Conservation (phyloP, 768 basidiomycete genomes). For the Brasilioporus rufonigricans region DNA sequence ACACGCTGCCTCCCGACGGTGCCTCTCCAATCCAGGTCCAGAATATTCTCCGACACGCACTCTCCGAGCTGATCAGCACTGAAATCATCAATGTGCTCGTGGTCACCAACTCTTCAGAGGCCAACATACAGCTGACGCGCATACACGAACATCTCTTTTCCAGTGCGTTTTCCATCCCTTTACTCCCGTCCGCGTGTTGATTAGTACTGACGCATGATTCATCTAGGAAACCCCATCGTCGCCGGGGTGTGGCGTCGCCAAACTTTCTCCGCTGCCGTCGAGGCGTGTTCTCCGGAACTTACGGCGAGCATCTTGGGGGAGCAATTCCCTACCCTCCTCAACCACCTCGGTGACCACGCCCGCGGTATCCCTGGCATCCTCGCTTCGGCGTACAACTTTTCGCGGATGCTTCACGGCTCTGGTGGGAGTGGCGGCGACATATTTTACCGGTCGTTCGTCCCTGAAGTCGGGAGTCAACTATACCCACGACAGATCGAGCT, state of each 20-base stretch:
- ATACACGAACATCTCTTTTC: slow-evolving; percentile 89
- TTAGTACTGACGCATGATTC: not conserved
- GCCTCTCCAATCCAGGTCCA: slow-evolving; percentile 71
- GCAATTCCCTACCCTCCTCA: slow-evolving; percentile 64
- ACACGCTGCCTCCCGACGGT: slow-evolving; percentile 38
- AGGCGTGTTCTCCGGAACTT: slow-evolving; percentile 71
- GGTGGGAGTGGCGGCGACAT: slow-evolving; percentile 52
- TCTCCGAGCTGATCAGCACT: slow-evolving; percentile 70
- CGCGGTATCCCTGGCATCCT: slow-evolving; percentile 56
- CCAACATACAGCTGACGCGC: slow-evolving; percentile 79
- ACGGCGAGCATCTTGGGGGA: slow-evolving; percentile 64
- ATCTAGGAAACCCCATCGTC: slow-evolving; percentile 78
- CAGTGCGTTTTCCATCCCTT: slow-evolving; percentile 46
- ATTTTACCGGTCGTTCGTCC: slow-evolving; percentile 85
- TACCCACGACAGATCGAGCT: slow-evolving; percentile 80
- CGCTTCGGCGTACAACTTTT: slow-evolving; percentile 74
- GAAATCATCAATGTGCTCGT: slow-evolving; percentile 84
- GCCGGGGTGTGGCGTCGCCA: slow-evolving; percentile 75
- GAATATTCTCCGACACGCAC: slow-evolving; percentile 75
- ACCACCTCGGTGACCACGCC: slow-evolving; percentile 43
- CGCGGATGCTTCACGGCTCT: slow-evolving; percentile 82
- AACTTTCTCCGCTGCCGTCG: slow-evolving; percentile 35
- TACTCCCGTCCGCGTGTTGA: not conserved
- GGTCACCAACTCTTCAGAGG: slow-evolving; percentile 81
- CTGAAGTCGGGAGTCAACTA: slow-evolving; percentile 74